Base-by-base conservation (phyloP, 257 asterid genomes). In the Eucommia ulmoides region DNA sequence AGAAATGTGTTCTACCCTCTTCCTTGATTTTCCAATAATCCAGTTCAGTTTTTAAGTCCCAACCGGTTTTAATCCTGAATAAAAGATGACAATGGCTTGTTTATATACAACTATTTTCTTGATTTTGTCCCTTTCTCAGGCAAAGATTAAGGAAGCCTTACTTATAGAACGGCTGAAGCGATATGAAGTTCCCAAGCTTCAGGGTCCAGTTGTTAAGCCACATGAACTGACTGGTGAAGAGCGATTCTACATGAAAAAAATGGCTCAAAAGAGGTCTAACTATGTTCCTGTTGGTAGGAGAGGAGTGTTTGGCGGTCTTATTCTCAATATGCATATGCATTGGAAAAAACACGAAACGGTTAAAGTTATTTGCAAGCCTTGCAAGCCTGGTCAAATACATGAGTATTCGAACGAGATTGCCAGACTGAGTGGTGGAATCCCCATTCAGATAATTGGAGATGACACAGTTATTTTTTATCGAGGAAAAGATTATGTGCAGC, bases 271-370 rank as follows among this genome's bases (percentile, higher is more conserved):
- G 57, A 63, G 80, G 74, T 76, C 94, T 15, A 89, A 85, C 70
- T 82, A 85, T 64, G 94, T 77, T n/a, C 94, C 95, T n/a, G 67
- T 89, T 55, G 94, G 97, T 44, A 73, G 83, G 74, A 70, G 96
- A 73, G 97, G 97, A 48, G 56, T 89, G 33, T 89, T 82, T 58
- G 96, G 97, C 22, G 97, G 97, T 54, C 96, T 89, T 20, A 85
- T 89, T 61, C 96, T 89, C 51, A 89, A 89, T 58, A 82, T 89
- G 97, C 97, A 89, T 71, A 60, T 89, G 75, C 96, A 89, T 45
- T 89, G 97, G 96, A 89, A 89, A 81, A 89, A 75, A 65, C 97
- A 89, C 17, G 97, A 89, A 73, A 89, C 97, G 0, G 94, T 89
- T 35, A 76, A 89, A 75, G 94, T 89, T 63, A 70, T 72, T 51